Base-by-base conservation (phyloP, 2,329 filamentous ascomycete genomes). In the Aspergillus tubingensis region DNA sequence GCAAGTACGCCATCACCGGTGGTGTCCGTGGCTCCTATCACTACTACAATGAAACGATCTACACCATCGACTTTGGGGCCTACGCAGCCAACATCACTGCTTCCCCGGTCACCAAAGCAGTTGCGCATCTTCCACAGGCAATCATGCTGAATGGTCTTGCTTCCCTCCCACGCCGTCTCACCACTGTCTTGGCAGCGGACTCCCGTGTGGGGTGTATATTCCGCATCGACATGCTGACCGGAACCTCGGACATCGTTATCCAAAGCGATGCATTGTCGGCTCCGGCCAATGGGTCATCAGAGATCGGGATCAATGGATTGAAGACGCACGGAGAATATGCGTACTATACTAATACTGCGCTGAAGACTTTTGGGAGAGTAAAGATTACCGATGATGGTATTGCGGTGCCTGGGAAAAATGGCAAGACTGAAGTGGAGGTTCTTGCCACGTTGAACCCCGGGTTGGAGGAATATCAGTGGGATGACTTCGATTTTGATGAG, bases 241-340 rank as follows among this genome's bases (percentile, higher is more conserved):
- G 64, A 2, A 8, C 10, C 0, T 59, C 53, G n/a, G 39, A 49
- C 36, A 32, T 62, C 7, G 63, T 58, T 15, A 58, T 67, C 21
- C 50, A 58, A 23, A 39, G 62, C 21, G 30, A 57, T 0, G 17
- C 52, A 0, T 54, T 66, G 1, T 39, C 55, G 15, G 53, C 61
- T 2, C 43, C 58, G 3, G 27, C 58, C 0, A 65, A 60, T 19
- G 48, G 50, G 2, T 53, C 61, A 10, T 23, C 61, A 0, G 53
- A 57, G 7, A 66, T 69, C 25, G 66, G 65, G 0, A 60, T 68
- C 10, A 68, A 69, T 25, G 65, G 65, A 2, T 6, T 69, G 3
- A 61, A 65, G 41, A 44, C 65, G 6, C 44, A 52, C 3, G 57
- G 59, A 1, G 57, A 38, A 0, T 36, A 60, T 58, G 58, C 65